These are phyloP conservation scores for Gossypium davidsonii DNA, from an alignment of 441 rosid species.

Conservation along the genomic window DNA sequence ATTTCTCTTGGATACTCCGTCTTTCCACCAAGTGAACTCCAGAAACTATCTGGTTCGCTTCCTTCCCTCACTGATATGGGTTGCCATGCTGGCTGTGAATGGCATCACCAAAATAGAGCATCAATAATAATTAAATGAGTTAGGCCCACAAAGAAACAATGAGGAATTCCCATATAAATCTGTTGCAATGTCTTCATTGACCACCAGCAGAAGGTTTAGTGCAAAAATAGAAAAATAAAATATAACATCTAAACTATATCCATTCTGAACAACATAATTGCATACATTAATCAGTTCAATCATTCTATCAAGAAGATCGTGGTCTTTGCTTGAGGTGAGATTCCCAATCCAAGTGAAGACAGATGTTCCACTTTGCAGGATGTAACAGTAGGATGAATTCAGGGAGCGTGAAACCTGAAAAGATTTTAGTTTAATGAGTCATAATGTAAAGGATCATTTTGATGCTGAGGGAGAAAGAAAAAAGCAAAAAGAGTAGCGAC, in stretches of 20 bases:
- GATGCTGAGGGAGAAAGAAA: not conserved
- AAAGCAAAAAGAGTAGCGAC: not conserved
- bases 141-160: not conserved
- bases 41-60: slow-evolving; percentile 76
- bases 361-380: slow-evolving; percentile 63
- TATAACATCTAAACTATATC: not conserved
- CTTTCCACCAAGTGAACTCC: slow-evolving; percentile 84
- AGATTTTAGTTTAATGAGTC: slow-evolving; percentile 17
- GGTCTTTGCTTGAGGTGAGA: slow-evolving; percentile 57
- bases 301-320: slow-evolving; percentile 78
- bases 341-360: slow-evolving; percentile 79
- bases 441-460: not conserved
- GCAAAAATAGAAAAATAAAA: not conserved
- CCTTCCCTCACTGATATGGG: slow-evolving; percentile 76
- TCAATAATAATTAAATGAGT: not conserved
- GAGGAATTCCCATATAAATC: not conserved
- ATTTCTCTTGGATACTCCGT: slow-evolving; percentile 68
- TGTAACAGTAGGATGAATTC: slow-evolving; percentile 80
- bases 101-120: slow-evolving; percentile 10
- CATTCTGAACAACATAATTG: slow-evolving; percentile 10
- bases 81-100: slow-evolving; percentile 71
- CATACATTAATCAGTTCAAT: slow-evolving; percentile 69
- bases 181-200: not conserved
- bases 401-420: slow-evolving; percentile 66
- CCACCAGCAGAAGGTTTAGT: not conserved